phyloP scores from a whole-genome alignment of 2,329 filamentous ascomycete genomes.

The Madurella fahalii region DNA sequence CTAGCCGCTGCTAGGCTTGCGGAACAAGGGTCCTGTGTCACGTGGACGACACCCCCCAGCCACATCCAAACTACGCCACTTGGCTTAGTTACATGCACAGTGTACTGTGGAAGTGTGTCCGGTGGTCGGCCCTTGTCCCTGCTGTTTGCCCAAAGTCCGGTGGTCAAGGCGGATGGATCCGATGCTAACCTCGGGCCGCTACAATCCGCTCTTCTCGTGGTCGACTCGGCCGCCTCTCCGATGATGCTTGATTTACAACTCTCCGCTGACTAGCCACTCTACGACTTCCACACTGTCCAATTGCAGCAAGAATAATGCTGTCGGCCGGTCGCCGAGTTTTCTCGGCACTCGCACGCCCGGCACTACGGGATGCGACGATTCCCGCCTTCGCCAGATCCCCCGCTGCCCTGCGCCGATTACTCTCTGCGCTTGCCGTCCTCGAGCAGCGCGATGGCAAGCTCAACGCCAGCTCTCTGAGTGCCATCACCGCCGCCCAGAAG shows the following conservation, averaged over 20 bases:
- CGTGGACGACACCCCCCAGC: neutral
- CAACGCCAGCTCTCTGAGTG: constrained; percentile 74
- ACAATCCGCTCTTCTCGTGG: constrained; percentile 23
- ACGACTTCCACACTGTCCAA: constrained; percentile 11
- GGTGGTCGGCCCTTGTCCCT: neutral
- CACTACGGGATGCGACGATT: constrained; percentile 14
- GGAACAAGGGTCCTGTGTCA: constrained; percentile 1
- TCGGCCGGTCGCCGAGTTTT: constrained; percentile 30
- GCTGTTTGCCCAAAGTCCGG: neutral
- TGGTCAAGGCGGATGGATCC: constrained; percentile 3
- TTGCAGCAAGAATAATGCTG: constrained; percentile 20
- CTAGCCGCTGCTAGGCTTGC: too few relatives aligned
- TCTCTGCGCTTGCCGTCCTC: constrained; percentile 85
- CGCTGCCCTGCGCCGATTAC: constrained; percentile 61
- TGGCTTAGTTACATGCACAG: too few relatives aligned
- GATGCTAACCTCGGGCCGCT: constrained; percentile 31
- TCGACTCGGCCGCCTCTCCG: constrained; percentile 1
- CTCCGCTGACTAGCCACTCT: too few relatives aligned
- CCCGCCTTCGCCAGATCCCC: constrained; percentile 26
- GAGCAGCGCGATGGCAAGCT: constrained; percentile 91
- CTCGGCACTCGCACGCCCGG: constrained; percentile 30
- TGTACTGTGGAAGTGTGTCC: too few relatives aligned
- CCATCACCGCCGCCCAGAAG: constrained; percentile 80
- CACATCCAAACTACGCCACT: neutral
- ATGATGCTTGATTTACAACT: neutral